Evolutionary conservation across 495 filamentous ascomycete genomes (phyloP).

Genomic region (Xylaria grammica): DNA sequence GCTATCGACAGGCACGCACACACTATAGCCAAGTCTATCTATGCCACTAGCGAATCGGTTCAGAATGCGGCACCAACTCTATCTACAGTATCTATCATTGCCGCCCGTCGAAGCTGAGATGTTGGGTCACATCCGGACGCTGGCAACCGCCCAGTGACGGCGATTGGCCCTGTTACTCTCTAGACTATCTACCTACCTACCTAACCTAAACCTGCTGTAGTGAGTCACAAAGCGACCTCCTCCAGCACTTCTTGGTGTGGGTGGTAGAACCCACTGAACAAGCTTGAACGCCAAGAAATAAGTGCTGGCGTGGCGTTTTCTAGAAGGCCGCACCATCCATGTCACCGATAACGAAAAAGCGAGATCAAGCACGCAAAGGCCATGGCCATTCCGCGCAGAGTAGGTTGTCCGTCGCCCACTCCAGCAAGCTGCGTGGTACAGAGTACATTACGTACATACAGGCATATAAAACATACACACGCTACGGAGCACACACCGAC

Average conservation of each 20-base stretch:
- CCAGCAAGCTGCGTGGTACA: background rate
- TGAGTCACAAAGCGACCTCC: slow-evolving; percentile 10
- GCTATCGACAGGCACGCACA: slow-evolving; percentile 16
- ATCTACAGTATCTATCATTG: slow-evolving; percentile 8
- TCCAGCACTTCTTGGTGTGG: background rate
- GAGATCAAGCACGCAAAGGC: slow-evolving; percentile 16
- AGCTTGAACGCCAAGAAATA: slow-evolving; percentile 16
- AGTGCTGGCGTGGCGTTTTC: slow-evolving; percentile 17
- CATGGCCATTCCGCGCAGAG: slow-evolving; percentile 9
- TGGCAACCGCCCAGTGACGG: slow-evolving; percentile 20
- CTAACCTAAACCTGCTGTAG: too few species aligned
- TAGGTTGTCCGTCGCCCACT: background rate
- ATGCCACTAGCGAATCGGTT: slow-evolving; percentile 21
- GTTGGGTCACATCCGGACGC: slow-evolving; percentile 21
- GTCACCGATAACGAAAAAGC: slow-evolving; percentile 21
- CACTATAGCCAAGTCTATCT: background rate
- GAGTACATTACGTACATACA: too few species aligned
- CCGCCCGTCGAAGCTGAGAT: slow-evolving; percentile 14
- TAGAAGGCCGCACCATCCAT: slow-evolving; percentile 20
- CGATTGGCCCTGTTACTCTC: slow-evolving; percentile 10
- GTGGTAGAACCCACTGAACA: slow-evolving; percentile 13
- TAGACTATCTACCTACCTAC: too few species aligned
- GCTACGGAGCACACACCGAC: slow-evolving; percentile 6
- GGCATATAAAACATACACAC: too few species aligned
- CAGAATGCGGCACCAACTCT: slow-evolving; percentile 16